Evolutionary conservation across 2,329 filamentous ascomycete species (phyloP).

Genomic region (Cladosporium austrohemisphaericum): DNA sequence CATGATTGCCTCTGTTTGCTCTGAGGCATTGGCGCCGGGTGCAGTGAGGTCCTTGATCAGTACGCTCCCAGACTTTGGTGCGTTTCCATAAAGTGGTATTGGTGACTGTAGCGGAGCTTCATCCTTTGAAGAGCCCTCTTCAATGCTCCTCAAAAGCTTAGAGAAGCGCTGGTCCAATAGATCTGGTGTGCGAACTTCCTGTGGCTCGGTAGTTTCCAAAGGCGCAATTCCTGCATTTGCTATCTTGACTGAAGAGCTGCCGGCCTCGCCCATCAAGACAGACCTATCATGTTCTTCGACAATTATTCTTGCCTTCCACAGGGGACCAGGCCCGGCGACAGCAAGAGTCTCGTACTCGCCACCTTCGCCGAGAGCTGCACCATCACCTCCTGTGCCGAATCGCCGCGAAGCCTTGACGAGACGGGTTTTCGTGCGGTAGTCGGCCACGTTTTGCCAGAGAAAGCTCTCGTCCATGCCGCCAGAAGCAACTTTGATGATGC

Average conservation of each 20-base stretch:
- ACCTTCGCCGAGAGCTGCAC: slow-evolving; percentile 81
- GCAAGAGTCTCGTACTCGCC: slow-evolving; percentile 96
- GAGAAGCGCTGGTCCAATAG: slow-evolving; percentile 64
- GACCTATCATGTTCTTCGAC: slow-evolving; percentile 54
- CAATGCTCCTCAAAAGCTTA: neutral
- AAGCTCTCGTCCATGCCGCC: slow-evolving; percentile 78
- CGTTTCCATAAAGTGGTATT: neutral
- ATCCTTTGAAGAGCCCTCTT: neutral
- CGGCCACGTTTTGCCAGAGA: slow-evolving; percentile 76
- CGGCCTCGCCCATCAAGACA: slow-evolving; percentile 66
- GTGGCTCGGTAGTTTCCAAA: slow-evolving; percentile 7
- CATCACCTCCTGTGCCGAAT: slow-evolving; percentile 63
- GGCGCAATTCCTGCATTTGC: slow-evolving; percentile 24
- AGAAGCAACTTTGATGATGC: slow-evolving; percentile 91
- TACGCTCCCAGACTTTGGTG: slow-evolving; percentile 11
- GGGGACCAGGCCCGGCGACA: slow-evolving; percentile 66
- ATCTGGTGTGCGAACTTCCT: slow-evolving; percentile 54
- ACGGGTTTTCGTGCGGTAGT: slow-evolving; percentile 43
- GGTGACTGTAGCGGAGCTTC: neutral
- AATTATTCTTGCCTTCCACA: slow-evolving; percentile 71
- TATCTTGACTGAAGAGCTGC: slow-evolving; percentile 69
- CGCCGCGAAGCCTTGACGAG: slow-evolving; percentile 56
- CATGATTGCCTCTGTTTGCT: slow-evolving; percentile 41
- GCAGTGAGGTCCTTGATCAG: slow-evolving; percentile 33
- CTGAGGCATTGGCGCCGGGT: slow-evolving; percentile 37